phyloP scores from a whole-genome alignment of 352 stramenopile genomes.

The Globisporangium recalcitrans region DNA sequence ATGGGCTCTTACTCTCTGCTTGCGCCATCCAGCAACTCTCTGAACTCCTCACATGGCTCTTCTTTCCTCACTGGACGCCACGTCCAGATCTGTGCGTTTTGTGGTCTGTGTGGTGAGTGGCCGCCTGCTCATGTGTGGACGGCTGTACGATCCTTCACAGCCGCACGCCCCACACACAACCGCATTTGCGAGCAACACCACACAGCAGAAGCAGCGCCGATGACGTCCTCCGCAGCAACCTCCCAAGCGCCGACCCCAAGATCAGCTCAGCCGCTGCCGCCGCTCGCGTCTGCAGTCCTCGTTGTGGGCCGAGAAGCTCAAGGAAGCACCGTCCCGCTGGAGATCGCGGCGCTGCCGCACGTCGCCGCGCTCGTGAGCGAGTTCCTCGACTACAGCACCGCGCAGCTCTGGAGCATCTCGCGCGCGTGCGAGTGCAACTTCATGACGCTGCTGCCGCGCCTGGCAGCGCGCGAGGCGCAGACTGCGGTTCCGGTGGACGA shows the following conservation, averaged over 20 bases:
- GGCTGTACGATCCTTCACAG: background rate
- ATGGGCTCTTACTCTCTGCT: background rate
- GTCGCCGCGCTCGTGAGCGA: background rate
- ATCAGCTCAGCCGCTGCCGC: background rate
- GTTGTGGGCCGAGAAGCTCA: background rate
- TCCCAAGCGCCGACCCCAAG: background rate
- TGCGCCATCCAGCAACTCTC: background rate
- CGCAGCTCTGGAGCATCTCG: background rate
- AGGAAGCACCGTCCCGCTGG: background rate
- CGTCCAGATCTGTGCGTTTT: background rate
- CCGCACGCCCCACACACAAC: conserved; percentile 1
- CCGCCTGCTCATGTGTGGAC: no score
- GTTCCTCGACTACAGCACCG: background rate
- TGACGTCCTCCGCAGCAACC: background rate
- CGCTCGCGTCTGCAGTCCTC: background rate
- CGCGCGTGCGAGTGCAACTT: background rate
- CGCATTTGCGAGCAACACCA: background rate
- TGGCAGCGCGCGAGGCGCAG: conserved; percentile 6
- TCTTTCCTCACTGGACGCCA: background rate
- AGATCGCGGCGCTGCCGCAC: conserved; percentile 1
- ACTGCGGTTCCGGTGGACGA: background rate
- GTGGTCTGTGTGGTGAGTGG: no score
- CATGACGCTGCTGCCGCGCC: conserved; percentile 19
- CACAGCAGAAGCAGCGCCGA: background rate
- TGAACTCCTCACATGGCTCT: background rate